A percentile compares a stretch with the other conserved stretches of the same genome.
phyloP scores from a whole-genome alignment of 2,329 filamentous ascomycete species.

The Ophiostoma sp. region DNA sequence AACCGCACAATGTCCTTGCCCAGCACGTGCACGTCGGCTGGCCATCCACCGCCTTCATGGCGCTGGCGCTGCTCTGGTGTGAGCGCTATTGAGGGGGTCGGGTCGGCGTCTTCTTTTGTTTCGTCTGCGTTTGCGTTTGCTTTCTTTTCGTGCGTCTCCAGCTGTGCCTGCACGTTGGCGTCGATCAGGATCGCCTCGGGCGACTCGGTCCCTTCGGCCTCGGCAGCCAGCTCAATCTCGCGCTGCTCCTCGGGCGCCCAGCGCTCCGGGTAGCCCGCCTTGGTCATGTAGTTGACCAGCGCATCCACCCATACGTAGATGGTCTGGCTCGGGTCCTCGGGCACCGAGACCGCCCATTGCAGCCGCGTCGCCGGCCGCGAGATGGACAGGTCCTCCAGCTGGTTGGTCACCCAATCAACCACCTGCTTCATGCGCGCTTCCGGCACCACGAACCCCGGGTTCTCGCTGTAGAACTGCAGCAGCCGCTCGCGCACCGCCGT shows the following conservation, averaged over 20 bases:
- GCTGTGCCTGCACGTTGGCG: constrained; percentile 17
- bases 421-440: constrained; percentile 69
- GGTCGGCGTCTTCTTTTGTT: background rate
- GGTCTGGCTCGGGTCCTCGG: constrained; percentile 76
- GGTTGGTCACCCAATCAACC: constrained; percentile 66
- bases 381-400: constrained; percentile 76
- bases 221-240: constrained; percentile 16
- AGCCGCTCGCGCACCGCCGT: constrained; percentile 75
- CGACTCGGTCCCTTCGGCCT: constrained; percentile 12
- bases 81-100: background rate
- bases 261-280: constrained; percentile 67
- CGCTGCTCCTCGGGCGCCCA: constrained; percentile 52
- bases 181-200: constrained; percentile 10
- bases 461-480: constrained; percentile 70
- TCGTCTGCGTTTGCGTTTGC: background rate
- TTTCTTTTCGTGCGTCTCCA: background rate
- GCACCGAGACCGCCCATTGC: constrained; percentile 84
- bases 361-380: constrained; percentile 75
- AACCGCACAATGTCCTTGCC: constrained; percentile 97
- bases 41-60: constrained; percentile 62
- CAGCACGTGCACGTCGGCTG: constrained; percentile 84
- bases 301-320: constrained; percentile 99
- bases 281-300: constrained; percentile 87
- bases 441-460: constrained; percentile 74
- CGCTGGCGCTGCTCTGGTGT: constrained; percentile 39